Evolutionary conservation across 768 basidiomycete genomes (phyloP).

Genomic region (Saitozyma sp.): DNA sequence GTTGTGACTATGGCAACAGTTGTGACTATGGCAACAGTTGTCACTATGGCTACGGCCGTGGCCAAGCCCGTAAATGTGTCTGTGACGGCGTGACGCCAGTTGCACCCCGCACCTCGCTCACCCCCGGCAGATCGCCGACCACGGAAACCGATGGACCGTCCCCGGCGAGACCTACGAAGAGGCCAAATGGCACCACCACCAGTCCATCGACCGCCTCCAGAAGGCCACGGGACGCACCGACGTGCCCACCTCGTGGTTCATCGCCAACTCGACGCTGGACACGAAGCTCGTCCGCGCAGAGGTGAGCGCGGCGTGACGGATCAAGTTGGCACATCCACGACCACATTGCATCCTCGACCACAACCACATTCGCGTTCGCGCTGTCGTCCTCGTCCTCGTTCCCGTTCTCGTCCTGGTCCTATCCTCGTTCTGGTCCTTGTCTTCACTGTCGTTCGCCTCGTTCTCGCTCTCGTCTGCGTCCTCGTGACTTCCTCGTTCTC

Average conservation of each 20-base stretch:
- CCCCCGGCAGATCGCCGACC: constrained; percentile 22
- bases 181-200: constrained; percentile 5
- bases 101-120: too few relatives aligned
- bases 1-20: too few relatives aligned
- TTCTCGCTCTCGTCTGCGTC: too few relatives aligned
- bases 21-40: not conserved
- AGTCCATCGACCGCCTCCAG: not conserved
- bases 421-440: too few relatives aligned
- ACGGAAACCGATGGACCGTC: constrained; percentile 39
- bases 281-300: too few relatives aligned
- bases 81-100: not conserved
- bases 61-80: not conserved
- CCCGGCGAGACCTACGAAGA: constrained; percentile 13
- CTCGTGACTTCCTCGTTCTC: too few relatives aligned
- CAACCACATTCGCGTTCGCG: too few relatives aligned
- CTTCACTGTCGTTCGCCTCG: too few relatives aligned
- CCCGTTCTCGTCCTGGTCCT: too few relatives aligned
- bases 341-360: constrained; percentile 12
- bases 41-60: not conserved
- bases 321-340: constrained; percentile 12
- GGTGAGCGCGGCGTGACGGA: not conserved
- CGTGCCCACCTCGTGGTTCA: not conserved
- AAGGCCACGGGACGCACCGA: not conserved
- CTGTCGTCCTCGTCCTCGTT: too few relatives aligned
- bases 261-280: too few relatives aligned